These are phyloP conservation scores for Silene uniflora DNA, from an alignment of 148 eudicot species.

Conservation along the genomic window DNA sequence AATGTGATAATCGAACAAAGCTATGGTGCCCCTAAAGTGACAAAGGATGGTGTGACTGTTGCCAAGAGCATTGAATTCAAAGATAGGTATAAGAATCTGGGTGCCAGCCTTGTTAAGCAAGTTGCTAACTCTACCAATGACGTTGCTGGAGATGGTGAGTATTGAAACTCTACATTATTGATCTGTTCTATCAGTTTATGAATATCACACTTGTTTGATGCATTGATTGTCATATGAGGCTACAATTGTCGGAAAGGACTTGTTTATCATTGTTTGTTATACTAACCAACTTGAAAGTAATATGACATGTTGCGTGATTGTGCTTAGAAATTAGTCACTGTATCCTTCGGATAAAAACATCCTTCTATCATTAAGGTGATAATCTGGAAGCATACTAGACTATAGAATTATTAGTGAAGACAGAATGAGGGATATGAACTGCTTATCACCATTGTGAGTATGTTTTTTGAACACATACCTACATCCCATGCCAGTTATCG, in stretches of 20 bases:
- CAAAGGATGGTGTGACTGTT: slow-evolving; percentile 95
- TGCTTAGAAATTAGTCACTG: too few species aligned
- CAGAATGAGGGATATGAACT: too few species aligned
- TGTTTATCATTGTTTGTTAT: background rate
- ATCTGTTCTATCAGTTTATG: background rate
- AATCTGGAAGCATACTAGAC: too few species aligned
- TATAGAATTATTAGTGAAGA: too few species aligned
- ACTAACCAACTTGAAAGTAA: background rate
- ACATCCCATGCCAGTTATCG: too few species aligned
- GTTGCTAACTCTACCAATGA: slow-evolving; percentile 97
- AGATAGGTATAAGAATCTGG: slow-evolving; percentile 91
- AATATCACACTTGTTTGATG: background rate
- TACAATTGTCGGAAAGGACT: background rate
- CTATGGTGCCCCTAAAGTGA: slow-evolving; percentile 83
- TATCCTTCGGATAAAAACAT: too few species aligned
- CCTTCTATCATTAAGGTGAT: too few species aligned
- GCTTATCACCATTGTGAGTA: too few species aligned
- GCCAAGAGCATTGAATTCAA: slow-evolving; percentile 91
- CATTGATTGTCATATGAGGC: background rate
- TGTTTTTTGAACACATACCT: too few species aligned
- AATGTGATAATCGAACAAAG: slow-evolving; percentile 87
- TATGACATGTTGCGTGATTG: too few species aligned
- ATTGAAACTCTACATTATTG: background rate
- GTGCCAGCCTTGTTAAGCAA: slow-evolving; percentile 95
- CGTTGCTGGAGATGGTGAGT: slow-evolving; percentile 84